Evolutionary conservation across 306 rosid genomes (phyloP).

Genomic region (Notholithocarpus densiflorus): DNA sequence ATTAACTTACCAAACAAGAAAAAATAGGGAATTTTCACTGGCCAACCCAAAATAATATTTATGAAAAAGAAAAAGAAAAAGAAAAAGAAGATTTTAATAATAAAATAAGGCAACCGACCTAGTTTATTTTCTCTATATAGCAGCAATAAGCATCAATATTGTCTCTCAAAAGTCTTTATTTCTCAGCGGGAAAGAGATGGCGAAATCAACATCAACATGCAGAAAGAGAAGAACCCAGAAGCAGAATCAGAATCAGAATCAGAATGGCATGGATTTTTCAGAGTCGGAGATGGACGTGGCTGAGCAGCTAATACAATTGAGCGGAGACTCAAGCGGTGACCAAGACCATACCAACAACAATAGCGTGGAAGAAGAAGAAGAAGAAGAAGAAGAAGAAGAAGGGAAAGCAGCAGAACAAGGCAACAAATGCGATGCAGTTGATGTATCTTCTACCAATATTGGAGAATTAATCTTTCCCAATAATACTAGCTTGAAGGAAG

Average conservation of each 20-base stretch:
- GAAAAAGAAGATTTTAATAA: too few relatives aligned
- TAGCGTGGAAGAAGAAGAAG: too few relatives aligned
- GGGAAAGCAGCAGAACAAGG: too few relatives aligned
- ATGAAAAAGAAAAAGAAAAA: too few relatives aligned
- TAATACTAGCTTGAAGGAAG: too few relatives aligned
- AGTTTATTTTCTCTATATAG: not conserved
- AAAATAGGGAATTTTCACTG: not conserved
- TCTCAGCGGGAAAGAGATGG: conserved; percentile 7
- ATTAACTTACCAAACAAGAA: not conserved
- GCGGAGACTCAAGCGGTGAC: conserved; percentile 18
- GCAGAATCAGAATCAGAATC: too few relatives aligned
- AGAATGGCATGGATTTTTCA: not conserved
- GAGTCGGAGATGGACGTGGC: conserved; percentile 41
- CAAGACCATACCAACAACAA: too few relatives aligned
- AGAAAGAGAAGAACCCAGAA: conserved; percentile 13
- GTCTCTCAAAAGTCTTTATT: not conserved
- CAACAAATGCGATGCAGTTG: too few relatives aligned
- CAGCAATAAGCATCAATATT: not conserved
- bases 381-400: too few relatives aligned
- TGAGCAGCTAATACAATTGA: conserved; percentile 39
- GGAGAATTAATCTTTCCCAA: too few relatives aligned
- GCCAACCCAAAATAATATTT: too few relatives aligned
- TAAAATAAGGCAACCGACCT: not conserved
- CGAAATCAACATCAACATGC: conserved; percentile 11
- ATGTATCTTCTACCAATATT: too few relatives aligned